These are phyloP conservation scores for Trichoderma hamatum DNA, from an alignment of 2,329 filamentous ascomycete species.

Conservation along the genomic window DNA sequence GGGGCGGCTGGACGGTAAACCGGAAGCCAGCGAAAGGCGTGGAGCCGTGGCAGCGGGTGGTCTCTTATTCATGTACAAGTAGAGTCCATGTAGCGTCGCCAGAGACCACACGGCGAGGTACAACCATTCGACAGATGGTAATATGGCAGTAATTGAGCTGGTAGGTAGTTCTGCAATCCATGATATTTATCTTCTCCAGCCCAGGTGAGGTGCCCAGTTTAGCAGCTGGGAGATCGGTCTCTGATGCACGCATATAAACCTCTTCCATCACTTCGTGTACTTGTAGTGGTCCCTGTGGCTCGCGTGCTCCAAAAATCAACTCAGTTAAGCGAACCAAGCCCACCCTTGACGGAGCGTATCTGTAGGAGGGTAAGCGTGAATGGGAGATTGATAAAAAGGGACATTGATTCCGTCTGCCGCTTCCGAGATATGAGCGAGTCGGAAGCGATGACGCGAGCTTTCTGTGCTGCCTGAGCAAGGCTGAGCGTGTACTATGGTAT, in stretches of 20 bases:
- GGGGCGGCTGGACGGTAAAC: conserved; percentile 17
- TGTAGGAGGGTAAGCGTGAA: background rate
- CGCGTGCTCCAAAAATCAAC: background rate
- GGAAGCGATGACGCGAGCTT: background rate
- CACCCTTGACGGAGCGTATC: background rate
- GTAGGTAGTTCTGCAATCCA: background rate
- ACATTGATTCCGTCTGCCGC: background rate
- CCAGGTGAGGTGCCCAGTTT: no score
- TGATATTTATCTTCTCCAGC: background rate
- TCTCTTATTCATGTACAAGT: background rate
- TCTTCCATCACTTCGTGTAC: background rate
- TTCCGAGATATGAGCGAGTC: background rate
- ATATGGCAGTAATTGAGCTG: background rate
- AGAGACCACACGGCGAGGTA: background rate
- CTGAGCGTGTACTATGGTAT: background rate
- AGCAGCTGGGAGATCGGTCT: background rate
- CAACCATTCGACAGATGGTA: background rate
- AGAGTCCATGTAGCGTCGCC: background rate
- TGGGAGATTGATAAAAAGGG: no score
- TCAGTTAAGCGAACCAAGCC: background rate
- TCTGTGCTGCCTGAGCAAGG: background rate
- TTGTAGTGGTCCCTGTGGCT: background rate
- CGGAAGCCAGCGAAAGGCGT: conserved; percentile 1
- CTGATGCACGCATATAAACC: background rate
- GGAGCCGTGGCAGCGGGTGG: background rate